A percentile compares a stretch with the other conserved stretches of the same genome.
Conservation (phyloP, 1,139 yeast genomes). For the Petasospora rhodanensis region DNA sequence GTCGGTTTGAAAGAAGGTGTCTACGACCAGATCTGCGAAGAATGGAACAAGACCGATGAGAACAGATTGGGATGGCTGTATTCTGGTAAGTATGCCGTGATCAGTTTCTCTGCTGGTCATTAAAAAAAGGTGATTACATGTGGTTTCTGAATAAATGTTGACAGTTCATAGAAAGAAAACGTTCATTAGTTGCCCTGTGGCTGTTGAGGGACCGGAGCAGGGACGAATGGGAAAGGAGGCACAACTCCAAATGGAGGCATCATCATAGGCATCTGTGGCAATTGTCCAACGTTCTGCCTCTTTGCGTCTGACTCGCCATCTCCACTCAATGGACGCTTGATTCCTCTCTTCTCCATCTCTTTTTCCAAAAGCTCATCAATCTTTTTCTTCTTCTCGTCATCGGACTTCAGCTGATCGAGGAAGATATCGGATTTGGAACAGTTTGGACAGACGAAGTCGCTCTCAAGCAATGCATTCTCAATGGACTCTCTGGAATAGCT, state of each 20-base stretch:
- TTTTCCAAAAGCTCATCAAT: constrained; percentile 47
- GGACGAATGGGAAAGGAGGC: constrained; percentile 1
- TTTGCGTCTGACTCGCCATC: constrained; percentile 14
- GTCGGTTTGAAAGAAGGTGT: constrained; percentile 76
- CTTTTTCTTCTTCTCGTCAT: constrained; percentile 52
- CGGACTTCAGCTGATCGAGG: constrained; percentile 65
- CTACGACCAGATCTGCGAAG: constrained; percentile 58
- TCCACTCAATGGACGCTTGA: constrained; percentile 18
- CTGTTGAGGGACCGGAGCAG: neutral
- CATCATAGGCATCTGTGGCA: constrained; percentile 1
- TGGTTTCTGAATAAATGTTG: too few relatives aligned
- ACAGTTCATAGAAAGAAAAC: too few relatives aligned
- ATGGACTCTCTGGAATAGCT: constrained; percentile 56
- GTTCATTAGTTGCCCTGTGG: neutral
- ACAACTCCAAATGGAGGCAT: constrained; percentile 12
- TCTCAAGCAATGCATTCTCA: constrained; percentile 71
- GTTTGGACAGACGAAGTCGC: constrained; percentile 87
- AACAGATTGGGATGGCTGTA: constrained; percentile 77
- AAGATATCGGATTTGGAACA: constrained; percentile 72
- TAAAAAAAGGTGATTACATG: too few relatives aligned
- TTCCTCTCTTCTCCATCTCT: constrained; percentile 25
- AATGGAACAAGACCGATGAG: constrained; percentile 42
- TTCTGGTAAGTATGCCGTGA: constrained; percentile 91
- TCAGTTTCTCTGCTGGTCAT: constrained; percentile 49
- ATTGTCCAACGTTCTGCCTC: constrained; percentile 16